These are phyloP conservation scores for Apostasia ramifera DNA, from an alignment of 106 monocot genomes.

Conservation along the genomic window DNA sequence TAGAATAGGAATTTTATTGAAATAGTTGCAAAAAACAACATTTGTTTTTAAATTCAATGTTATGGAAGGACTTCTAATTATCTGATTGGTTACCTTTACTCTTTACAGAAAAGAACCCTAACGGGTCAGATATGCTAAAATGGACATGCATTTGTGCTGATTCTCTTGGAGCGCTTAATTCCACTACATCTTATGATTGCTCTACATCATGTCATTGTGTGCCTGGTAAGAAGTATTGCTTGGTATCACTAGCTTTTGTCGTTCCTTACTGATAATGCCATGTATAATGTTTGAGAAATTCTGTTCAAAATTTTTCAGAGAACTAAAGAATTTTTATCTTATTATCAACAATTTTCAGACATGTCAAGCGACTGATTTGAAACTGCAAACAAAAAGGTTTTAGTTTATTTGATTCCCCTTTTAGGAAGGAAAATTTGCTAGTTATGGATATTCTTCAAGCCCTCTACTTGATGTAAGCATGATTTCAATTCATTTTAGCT, in stretches of 20 bases:
- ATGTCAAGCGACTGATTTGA: too few species aligned
- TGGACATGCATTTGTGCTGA: slow-evolving; percentile 7
- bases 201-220: slow-evolving; percentile 9
- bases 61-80: not conserved
- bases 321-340: too few species aligned
- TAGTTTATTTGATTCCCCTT: too few species aligned
- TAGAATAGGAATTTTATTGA: not conserved
- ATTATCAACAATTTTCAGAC: too few species aligned
- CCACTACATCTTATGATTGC: slow-evolving; percentile 1
- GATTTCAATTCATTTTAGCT: too few species aligned
- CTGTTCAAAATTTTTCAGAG: too few species aligned
- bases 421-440: too few species aligned
- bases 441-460: too few species aligned
- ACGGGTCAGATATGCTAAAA: not conserved
- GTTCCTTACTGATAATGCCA: too few species aligned
- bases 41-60: not conserved
- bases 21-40: not conserved
- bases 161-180: not conserved
- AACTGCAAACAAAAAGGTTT: too few species aligned
- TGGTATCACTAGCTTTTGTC: not conserved
- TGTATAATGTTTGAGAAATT: too few species aligned
- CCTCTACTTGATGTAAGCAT: too few species aligned
- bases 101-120: not conserved
- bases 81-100: not conserved
- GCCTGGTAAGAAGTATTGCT: not conserved